Evolutionary conservation across 129 eudicot genomes (phyloP).

Genomic region (Escallonia herrerae): DNA sequence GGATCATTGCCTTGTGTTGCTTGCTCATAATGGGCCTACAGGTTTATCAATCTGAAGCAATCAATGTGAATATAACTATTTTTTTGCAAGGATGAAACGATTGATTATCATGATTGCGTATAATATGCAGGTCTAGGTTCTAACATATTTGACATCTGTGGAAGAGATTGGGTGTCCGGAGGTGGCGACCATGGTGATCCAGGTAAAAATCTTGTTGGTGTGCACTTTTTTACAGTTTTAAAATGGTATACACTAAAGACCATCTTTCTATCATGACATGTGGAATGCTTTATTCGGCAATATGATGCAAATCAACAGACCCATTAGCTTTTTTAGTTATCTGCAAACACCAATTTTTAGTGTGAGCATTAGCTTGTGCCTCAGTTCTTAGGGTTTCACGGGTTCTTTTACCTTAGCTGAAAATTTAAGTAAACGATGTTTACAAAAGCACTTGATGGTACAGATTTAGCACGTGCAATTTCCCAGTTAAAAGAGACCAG

Average conservation of each 20-base stretch:
- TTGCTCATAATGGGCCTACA: conserved; percentile 96
- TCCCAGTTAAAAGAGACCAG: conserved; percentile 51
- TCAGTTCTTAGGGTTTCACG: no score
- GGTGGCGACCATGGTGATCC: conserved; percentile 97
- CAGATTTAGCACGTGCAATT: conserved; percentile 71
- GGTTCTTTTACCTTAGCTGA: no score
- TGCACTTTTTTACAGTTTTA: not conserved
- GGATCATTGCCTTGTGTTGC: conserved; percentile 68
- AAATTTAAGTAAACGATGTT: not conserved
- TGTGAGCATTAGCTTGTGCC: no score
- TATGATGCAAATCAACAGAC: no score
- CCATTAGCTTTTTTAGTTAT: no score
- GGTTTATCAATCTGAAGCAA: conserved; percentile 33
- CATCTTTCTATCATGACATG: no score
- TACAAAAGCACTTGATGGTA: conserved; percentile 16
- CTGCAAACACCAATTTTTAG: no score
- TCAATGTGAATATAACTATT: conserved; percentile 6
- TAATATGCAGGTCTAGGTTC: conserved; percentile 70
- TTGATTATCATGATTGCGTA: not conserved
- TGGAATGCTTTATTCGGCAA: no score
- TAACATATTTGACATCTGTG: conserved; percentile 77
- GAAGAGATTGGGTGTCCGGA: conserved; percentile 71
- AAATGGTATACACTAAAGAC: no score
- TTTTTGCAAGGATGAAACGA: not conserved
- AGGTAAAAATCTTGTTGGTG: conserved; percentile 35